Evolutionary conservation across 352 stramenopile species (phyloP).

Genomic region (Phytophthora fragariae): DNA sequence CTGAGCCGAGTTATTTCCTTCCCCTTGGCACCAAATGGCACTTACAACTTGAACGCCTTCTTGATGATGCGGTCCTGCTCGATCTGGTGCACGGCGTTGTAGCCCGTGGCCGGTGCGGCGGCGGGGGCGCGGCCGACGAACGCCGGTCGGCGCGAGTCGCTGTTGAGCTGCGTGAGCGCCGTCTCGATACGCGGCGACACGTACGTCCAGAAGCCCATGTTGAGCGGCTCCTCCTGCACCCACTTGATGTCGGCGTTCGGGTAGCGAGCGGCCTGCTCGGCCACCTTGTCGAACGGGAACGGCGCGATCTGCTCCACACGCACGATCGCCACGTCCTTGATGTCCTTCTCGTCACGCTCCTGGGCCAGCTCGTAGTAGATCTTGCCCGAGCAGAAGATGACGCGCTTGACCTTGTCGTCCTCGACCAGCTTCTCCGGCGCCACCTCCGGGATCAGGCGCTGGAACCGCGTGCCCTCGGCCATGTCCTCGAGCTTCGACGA

Average conservation of each 20-base stretch:
- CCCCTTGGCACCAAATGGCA: background rate
- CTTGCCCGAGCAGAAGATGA: constrained; percentile 97
- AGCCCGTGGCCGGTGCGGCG: constrained; percentile 96
- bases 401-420: constrained; percentile 67
- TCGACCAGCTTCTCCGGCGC: constrained; percentile 60
- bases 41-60: constrained; percentile 74
- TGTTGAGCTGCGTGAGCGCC: constrained; percentile 92
- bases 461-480: constrained; percentile 93
- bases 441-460: constrained; percentile 90
- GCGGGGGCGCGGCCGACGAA: constrained; percentile 96
- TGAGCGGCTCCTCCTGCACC: constrained; percentile 97
- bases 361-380: constrained; percentile 97
- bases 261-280: constrained; percentile 89
- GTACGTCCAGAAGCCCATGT: constrained; percentile 97
- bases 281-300: constrained; percentile 97
- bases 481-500: constrained; percentile 95
- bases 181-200: constrained; percentile 96
- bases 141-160: constrained; percentile 78
- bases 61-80: constrained; percentile 95
- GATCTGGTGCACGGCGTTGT: constrained; percentile 93
- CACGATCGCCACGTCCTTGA: constrained; percentile 90
- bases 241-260: constrained; percentile 95
- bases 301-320: constrained; percentile 97
- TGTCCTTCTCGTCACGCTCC: constrained; percentile 89
- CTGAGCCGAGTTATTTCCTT: constrained; percentile 13